Evolutionary conservation across 495 filamentous ascomycete species (phyloP), one percentile per base, ranked within the genome.

Genomic region (Endocarpon pusillum): DNA sequence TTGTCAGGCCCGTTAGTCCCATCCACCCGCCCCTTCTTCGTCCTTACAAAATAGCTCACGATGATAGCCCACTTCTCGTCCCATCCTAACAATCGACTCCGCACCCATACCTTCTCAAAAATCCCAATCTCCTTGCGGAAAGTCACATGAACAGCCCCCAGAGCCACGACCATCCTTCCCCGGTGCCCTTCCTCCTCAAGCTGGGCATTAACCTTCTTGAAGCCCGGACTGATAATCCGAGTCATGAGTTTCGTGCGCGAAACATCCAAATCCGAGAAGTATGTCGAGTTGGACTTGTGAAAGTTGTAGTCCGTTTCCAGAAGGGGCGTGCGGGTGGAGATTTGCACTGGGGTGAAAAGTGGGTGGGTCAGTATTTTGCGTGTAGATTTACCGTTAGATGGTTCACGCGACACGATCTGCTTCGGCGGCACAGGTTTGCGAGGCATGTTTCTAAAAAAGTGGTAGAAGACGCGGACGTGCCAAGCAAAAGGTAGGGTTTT

Each of bases 1-100:
- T 46, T 53, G 3, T 56, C 61, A 27, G 59, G 52, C n/a, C n/a
- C n/a, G n/a, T n/a, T n/a, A n/a, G n/a, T n/a, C n/a, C n/a, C n/a
- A n/a, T n/a, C n/a, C n/a, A n/a, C n/a, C n/a, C n/a, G n/a, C 26
- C 69, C 73, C 29, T 65, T 66, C 48, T 58, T 54, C 12, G 4
- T 66, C 43, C 65, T 58, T 19, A 92, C 69, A 36, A 89, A 78
- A 47, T 79, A 75, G 8, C 61, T 73, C 7, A 85, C 55, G 6
- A 81, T 53, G 52, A 81, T 89, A 36, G 87, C 48, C 83, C 83
- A 92, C 46, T 92, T 92, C 30, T 66, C 56, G 49, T 91, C 81
- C 79, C 79, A 85, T n/a, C 55, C 57, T 31, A 81, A 47, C 22
- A 83, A 51, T 25, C 71, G 56, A 2, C 69, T 73, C 60, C 72